Evolutionary conservation across 202 grass and related monocot genomes (phyloP).

Genomic region (Schoenoplectus tabernaemontani): DNA sequence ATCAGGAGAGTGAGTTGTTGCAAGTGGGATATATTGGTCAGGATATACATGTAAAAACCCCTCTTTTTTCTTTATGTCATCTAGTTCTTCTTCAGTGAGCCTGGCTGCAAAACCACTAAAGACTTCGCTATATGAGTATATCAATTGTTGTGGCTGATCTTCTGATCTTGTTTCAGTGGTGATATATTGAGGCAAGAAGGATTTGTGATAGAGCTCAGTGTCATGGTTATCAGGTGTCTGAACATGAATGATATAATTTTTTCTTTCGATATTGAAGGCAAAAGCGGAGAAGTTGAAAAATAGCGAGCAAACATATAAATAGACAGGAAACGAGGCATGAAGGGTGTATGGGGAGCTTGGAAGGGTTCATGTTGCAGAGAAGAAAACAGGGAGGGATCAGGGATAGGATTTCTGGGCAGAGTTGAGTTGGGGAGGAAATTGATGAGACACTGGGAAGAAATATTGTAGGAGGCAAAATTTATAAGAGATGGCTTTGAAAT

Average conservation of each 20-base stretch:
- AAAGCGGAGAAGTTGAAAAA: constrained; percentile 8
- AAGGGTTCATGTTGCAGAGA: not conserved
- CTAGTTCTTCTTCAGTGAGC: constrained; percentile 45
- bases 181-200: constrained; percentile 46
- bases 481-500: constrained; percentile 3
- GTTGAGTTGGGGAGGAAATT: not conserved
- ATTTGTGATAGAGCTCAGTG: constrained; percentile 50
- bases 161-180: constrained; percentile 11
- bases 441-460: not conserved
- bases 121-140: constrained; percentile 76
- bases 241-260: constrained; percentile 73
- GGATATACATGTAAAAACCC: constrained; percentile 46
- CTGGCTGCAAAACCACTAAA: constrained; percentile 65
- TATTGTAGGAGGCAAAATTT: not conserved
- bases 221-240: constrained; percentile 20
- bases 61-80: constrained; percentile 22
- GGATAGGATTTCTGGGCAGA: not conserved
- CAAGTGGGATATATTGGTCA: constrained; percentile 39
- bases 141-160: constrained; percentile 17
- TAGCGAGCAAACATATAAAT: not conserved
- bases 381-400: not conserved
- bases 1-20: constrained; percentile 70
- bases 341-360: not conserved
- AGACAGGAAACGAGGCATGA: constrained; percentile 14
- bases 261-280: constrained; percentile 32